Evolutionary conservation across 495 filamentous ascomycete genomes (phyloP).

Genomic region (Oidiodendron maius): DNA sequence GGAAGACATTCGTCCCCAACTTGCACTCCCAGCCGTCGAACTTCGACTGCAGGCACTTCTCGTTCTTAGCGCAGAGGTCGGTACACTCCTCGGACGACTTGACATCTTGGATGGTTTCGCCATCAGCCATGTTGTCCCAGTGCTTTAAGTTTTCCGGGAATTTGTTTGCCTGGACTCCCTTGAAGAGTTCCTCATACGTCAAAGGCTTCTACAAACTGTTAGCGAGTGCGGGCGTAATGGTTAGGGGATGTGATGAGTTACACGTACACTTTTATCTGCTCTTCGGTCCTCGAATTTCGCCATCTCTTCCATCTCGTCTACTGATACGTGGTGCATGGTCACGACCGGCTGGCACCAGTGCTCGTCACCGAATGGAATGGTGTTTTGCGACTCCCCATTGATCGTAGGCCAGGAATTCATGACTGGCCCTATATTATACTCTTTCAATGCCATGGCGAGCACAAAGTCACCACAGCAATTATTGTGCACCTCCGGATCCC

Average conservation of each 20-base stretch:
- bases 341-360: slow-evolving; percentile 57
- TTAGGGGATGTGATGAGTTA: background rate
- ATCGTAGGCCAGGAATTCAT: slow-evolving; percentile 48
- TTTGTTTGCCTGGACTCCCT: slow-evolving; percentile 1
- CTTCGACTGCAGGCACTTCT: slow-evolving; percentile 1
- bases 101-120: background rate
- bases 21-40: slow-evolving; percentile 3
- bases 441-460: slow-evolving; percentile 50
- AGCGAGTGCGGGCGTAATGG: background rate
- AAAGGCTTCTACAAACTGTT: background rate
- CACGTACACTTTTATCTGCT: slow-evolving; percentile 2
- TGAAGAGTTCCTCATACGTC: slow-evolving; percentile 3
- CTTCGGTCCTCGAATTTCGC: slow-evolving; percentile 41
- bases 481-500: slow-evolving; percentile 43
- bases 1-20: slow-evolving; percentile 1
- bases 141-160: slow-evolving; percentile 1
- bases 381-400: slow-evolving; percentile 46
- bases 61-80: slow-evolving; percentile 1
- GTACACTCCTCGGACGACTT: slow-evolving; percentile 5
- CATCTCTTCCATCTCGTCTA: slow-evolving; percentile 43
- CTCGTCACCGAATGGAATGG: slow-evolving; percentile 39
- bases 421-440: slow-evolving; percentile 43
- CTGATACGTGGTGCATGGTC: slow-evolving; percentile 55
- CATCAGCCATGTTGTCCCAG: slow-evolving; percentile 4
- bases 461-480: slow-evolving; percentile 69